Conservation (phyloP, 306 rosid species). For the Rosa persica region DNA sequence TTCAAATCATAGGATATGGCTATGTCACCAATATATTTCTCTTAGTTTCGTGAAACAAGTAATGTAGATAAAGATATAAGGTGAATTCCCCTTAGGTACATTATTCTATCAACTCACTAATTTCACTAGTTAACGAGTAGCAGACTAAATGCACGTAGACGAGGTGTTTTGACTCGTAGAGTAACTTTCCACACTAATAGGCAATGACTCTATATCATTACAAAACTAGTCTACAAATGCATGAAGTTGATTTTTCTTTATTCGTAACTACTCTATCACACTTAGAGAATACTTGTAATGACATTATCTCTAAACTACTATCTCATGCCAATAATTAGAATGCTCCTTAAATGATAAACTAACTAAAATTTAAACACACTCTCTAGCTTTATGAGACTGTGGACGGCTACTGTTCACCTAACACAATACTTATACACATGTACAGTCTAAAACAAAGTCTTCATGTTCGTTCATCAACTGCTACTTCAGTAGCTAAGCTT, state of each 20-base stretch:
- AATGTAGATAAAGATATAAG: too few relatives aligned
- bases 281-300: background rate
- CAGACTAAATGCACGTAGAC: too few relatives aligned
- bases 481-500: background rate
- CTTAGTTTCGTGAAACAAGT: too few relatives aligned
- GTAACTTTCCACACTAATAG: background rate
- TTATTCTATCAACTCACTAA: too few relatives aligned
- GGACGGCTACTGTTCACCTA: constrained; percentile 39
- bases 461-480: constrained; percentile 17
- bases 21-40: too few relatives aligned
- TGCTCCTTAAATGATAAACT: background rate
- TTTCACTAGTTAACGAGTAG: too few relatives aligned
- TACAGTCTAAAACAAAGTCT: constrained; percentile 28
- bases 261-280: too few relatives aligned
- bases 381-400: background rate
- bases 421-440: constrained; percentile 3
- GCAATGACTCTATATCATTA: too few relatives aligned
- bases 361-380: background rate
- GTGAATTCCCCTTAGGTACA: too few relatives aligned
- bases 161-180: background rate
- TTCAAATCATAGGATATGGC: too few relatives aligned
- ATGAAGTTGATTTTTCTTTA: background rate
- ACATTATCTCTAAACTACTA: background rate
- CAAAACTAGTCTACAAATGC: too few relatives aligned
- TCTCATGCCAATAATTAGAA: background rate